Conservation (phyloP, 2,329 filamentous ascomycete genomes). For the Podosphaera leucotricha region DNA sequence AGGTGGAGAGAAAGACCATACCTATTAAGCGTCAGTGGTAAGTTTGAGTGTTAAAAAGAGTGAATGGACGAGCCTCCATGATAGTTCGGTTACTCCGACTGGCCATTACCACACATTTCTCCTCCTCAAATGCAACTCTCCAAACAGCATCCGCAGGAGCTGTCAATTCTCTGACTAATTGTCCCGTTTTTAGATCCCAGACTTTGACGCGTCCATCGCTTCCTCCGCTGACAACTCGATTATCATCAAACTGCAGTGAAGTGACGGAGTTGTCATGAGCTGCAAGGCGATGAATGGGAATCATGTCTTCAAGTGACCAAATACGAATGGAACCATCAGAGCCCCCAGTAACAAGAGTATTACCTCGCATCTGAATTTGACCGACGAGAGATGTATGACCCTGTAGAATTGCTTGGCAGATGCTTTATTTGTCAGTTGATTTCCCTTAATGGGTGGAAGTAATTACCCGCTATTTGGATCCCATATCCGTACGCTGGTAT, state of each 20-base stretch:
- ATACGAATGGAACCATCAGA: conserved; percentile 91
- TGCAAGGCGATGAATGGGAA: conserved; percentile 77
- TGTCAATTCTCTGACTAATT: conserved; percentile 74
- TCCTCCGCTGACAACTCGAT: conserved; percentile 81
- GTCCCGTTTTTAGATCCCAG: conserved; percentile 85
- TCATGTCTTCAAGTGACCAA: conserved; percentile 80
- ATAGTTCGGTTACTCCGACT: conserved; percentile 66
- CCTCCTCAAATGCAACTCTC: conserved; percentile 94
- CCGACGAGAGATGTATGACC: conserved; percentile 93
- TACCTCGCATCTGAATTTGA: conserved; percentile 83
- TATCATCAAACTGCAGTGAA: conserved; percentile 90
- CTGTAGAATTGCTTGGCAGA: conserved; percentile 65
- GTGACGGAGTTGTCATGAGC: conserved; percentile 98
- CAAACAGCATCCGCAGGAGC: conserved; percentile 86
- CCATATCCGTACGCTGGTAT: conserved; percentile 95
- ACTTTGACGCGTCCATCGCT: conserved; percentile 97
- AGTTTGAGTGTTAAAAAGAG: background rate
- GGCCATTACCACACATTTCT: conserved; percentile 93
- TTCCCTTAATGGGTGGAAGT: background rate
- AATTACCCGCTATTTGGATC: conserved; percentile 67
- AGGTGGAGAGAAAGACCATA: conserved; percentile 86
- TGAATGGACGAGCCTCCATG: conserved; percentile 57
- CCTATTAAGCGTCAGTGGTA: conserved; percentile 27
- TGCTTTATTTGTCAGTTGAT: conserved; percentile 16
- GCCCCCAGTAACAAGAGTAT: conserved; percentile 85